Conservation (phyloP, 352 stramenopile genomes). For the Phytopythium litorale region DNA sequence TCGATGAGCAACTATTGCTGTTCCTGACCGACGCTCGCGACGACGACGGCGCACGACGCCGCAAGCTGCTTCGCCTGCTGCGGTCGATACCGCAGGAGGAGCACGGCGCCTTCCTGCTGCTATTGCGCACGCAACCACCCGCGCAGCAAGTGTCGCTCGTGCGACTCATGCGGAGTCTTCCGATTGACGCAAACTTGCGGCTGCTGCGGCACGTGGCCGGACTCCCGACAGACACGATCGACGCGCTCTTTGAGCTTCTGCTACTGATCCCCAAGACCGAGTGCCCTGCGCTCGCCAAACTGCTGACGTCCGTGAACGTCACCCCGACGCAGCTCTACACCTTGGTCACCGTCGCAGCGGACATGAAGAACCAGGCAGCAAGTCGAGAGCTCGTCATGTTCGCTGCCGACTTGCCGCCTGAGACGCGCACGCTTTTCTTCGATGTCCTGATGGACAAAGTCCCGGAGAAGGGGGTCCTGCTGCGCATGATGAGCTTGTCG, state of each 20-base stretch:
- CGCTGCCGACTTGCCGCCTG: slow-evolving; percentile 34
- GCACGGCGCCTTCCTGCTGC: slow-evolving; percentile 35
- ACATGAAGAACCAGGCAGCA: slow-evolving; percentile 72
- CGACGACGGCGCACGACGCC: slow-evolving; percentile 23
- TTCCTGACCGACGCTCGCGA: slow-evolving; percentile 35
- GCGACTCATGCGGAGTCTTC: slow-evolving; percentile 58
- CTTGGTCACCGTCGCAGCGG: slow-evolving; percentile 46
- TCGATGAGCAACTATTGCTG: slow-evolving; percentile 33
- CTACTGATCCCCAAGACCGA: slow-evolving; percentile 60
- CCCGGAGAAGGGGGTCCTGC: slow-evolving; percentile 50
- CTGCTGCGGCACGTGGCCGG: slow-evolving; percentile 38
- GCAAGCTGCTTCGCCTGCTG: slow-evolving; percentile 51
- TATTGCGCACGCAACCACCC: slow-evolving; percentile 51
- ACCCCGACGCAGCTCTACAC: slow-evolving; percentile 27
- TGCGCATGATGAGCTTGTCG: slow-evolving; percentile 56
- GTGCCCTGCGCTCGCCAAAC: slow-evolving; percentile 47
- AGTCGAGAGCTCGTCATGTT: slow-evolving; percentile 64
- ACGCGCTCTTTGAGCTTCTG: slow-evolving; percentile 64
- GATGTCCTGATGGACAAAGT: slow-evolving; percentile 26
- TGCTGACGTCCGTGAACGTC: slow-evolving; percentile 51
- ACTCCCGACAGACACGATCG: slow-evolving; percentile 34
- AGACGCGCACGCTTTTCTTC: slow-evolving; percentile 45
- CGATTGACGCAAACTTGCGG: slow-evolving; percentile 35
- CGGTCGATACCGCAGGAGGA: slow-evolving; percentile 25
- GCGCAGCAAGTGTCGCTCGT: slow-evolving; percentile 53